A percentile compares a stretch with the other conserved stretches of the same genome.
Evolutionary conservation across 2,329 filamentous ascomycete species (phyloP).

Genomic region (Penicillium glabrum): DNA sequence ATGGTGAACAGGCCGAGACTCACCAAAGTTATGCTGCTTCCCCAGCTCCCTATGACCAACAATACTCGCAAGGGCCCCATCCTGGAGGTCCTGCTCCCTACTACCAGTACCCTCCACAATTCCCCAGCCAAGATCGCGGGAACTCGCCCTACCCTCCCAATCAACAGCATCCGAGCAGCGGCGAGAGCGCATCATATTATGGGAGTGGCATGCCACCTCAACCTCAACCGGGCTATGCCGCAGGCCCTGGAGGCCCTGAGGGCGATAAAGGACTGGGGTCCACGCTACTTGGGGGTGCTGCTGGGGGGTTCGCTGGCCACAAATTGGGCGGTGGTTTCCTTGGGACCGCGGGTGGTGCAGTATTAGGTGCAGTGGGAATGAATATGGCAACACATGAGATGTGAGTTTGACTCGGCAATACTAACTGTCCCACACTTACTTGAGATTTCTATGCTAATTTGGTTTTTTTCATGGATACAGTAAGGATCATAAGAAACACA

Average conservation of each 20-base stretch:
- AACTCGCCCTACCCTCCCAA: not conserved
- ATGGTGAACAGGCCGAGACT: not conserved
- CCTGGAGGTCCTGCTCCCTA: not conserved
- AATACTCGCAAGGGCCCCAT: not conserved
- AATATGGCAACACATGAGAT: slow-evolving; percentile 17
- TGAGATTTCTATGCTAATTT: not conserved
- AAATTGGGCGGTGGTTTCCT: slow-evolving; percentile 13
- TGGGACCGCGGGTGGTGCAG: slow-evolving; percentile 19
- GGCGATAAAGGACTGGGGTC: slow-evolving; percentile 21
- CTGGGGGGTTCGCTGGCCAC: slow-evolving; percentile 20
- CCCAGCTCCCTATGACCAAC: not conserved
- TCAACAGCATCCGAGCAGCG: not conserved
- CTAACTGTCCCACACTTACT: not conserved
- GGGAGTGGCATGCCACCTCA: not conserved
- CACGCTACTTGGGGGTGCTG: slow-evolving; percentile 19
- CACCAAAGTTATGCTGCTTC: not conserved
- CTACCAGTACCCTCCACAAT: not conserved
- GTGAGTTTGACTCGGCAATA: slow-evolving; percentile 11
- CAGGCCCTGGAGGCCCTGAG: slow-evolving; percentile 12
- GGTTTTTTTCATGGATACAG: not conserved
- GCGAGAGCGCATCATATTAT: not conserved
- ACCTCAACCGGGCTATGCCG: slow-evolving; percentile 8
- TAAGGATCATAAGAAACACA: slow-evolving; percentile 15
- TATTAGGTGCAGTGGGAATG: slow-evolving; percentile 18
- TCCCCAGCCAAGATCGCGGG: not conserved